A percentile compares a stretch with the other conserved stretches of the same genome.
These are phyloP conservation scores for Alternaria panax DNA, from an alignment of 2,329 filamentous ascomycete genomes.

Conservation along the genomic window DNA sequence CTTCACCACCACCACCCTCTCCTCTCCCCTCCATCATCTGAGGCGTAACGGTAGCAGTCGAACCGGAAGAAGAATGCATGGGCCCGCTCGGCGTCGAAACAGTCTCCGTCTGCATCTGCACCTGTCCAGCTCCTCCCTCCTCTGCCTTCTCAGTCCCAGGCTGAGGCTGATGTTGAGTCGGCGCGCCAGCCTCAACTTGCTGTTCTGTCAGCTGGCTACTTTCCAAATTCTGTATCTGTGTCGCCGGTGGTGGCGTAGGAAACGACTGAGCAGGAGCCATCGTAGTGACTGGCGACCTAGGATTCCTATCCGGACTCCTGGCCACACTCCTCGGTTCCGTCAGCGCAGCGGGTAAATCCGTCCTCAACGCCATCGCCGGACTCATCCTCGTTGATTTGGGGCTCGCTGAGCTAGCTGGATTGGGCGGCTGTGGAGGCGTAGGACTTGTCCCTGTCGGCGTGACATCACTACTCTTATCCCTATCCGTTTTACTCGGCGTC, in stretches of 20 bases:
- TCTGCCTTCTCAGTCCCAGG: background rate
- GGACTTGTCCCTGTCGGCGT: conserved; percentile 30
- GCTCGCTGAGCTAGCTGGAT: background rate
- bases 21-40: conserved; percentile 2
- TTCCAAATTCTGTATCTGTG: background rate
- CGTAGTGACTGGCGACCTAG: conserved; percentile 4
- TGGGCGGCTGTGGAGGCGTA: background rate
- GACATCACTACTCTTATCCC: too few species aligned
- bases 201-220: background rate
- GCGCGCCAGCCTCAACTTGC: background rate
- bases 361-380: conserved; percentile 6
- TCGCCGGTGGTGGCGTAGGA: background rate
- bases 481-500: conserved; percentile 14
- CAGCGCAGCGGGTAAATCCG: conserved; percentile 20
- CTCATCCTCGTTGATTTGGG: background rate
- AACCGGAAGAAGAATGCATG: conserved; percentile 12
- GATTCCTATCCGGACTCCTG: conserved; percentile 15
- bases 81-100: conserved; percentile 2
- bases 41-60: conserved; percentile 17
- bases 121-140: background rate
- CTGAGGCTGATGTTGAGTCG: background rate
- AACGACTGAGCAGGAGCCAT: conserved; percentile 1
- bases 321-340: conserved; percentile 20
- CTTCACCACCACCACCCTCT: too few species aligned
- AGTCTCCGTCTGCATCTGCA: too few species aligned